phyloP scores from a whole-genome alignment of 306 rosid genomes.

The Canavalia gladiata region DNA sequence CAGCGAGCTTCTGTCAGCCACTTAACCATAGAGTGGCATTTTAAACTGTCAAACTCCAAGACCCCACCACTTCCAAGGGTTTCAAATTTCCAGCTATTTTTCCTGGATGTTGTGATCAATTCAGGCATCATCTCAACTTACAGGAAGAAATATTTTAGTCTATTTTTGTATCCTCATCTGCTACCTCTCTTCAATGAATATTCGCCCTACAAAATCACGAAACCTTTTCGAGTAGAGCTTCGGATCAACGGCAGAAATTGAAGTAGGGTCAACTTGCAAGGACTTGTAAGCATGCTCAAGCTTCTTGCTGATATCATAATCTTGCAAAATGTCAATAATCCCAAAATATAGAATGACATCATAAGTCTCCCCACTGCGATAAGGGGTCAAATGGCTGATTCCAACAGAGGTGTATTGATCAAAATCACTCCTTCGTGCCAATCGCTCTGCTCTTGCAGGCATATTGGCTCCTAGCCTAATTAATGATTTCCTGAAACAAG shows the following conservation, averaged over 20 bases:
- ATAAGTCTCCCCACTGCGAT: conserved; percentile 77
- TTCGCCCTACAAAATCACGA: conserved; percentile 87
- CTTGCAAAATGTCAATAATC: conserved; percentile 96
- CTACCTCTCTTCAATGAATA: conserved; percentile 88
- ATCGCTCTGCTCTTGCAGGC: conserved; percentile 97
- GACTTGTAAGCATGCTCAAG: conserved; percentile 97
- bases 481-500: conserved; percentile 80
- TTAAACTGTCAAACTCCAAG: conserved; percentile 20
- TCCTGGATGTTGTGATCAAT: conserved; percentile 37
- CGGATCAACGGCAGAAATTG: conserved; percentile 98
- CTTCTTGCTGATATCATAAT: conserved; percentile 96
- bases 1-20: conserved; percentile 38
- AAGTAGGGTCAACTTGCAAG: conserved; percentile 83
- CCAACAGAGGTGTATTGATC: conserved; percentile 86
- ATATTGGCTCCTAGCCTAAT: conserved; percentile 96
- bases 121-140: not conserved
- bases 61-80: conserved; percentile 18
- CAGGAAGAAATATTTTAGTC: conserved; percentile 19
- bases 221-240: conserved; percentile 93
- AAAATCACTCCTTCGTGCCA: conserved; percentile 86
- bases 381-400: conserved; percentile 83
- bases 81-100: conserved; percentile 32
- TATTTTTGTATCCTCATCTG: not conserved
- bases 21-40: conserved; percentile 39
- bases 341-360: conserved; percentile 93